Evolutionary conservation across 2,329 filamentous ascomycete genomes (phyloP), one percentile per base, ranked within the genome.

Genomic region (Pseudogymnoascus sp.): DNA sequence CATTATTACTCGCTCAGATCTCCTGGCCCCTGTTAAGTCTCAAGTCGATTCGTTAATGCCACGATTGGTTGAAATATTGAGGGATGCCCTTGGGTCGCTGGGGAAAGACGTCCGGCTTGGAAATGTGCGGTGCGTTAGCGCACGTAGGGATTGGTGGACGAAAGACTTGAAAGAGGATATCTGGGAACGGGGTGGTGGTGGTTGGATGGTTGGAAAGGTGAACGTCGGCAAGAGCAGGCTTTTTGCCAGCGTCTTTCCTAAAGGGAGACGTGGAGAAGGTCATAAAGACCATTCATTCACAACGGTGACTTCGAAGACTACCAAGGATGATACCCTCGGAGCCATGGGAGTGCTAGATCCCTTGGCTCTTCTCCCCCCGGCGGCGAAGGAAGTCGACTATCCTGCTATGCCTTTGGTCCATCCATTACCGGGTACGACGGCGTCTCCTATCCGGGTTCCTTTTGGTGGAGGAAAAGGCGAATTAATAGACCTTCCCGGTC

Each of bases 171-270:
- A 90, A 73, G 87, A 96, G 67, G 87, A 92, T 58, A 92, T 99
- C 55, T 92, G 86, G 82, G 77, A 86, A 45, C 84, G 90, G 58
- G 92, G 91, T 3, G 93, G 93, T 4, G 94, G 87, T 13, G 87
- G 89, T 13, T 99, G 94, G 93, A 87, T 99, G 80, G 89, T 99
- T 2, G 94, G 94, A n/a, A 97, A 96, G 74, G 91, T 92, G 65
- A 99, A 99, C 71, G 95, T 97, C 2, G 95, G 94, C 25, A 99
- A 99, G 76, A 97, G 93, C 69, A 88, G 88, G 70, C 82, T 99
- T 1, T 96, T 97, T 64, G 87, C 94, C 68, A 83, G 86, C 4
- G 85, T 97, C 6, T 96, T 92, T 69, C 93, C 95, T 3, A 93
- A 89, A 79, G 86, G 85, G 27, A 80, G 78, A 75, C 64, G 70